phyloP scores from a whole-genome alignment of 192 early-diverging fungal genomes.

The Backusella westeae region DNA sequence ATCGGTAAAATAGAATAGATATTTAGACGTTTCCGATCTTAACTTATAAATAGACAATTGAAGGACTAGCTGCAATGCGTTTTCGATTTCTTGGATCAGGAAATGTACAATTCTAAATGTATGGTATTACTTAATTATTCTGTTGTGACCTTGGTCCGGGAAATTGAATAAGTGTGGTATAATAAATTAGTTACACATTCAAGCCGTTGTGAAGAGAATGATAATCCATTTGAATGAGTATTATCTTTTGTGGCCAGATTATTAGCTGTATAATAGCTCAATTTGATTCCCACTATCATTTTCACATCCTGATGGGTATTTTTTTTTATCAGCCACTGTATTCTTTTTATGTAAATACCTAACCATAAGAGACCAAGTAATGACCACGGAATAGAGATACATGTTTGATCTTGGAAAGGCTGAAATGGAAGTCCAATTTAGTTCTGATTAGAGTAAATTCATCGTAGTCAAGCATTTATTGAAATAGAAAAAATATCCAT shows the following conservation, averaged over 20 bases:
- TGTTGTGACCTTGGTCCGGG: neutral
- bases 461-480: neutral
- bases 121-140: neutral
- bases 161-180: neutral
- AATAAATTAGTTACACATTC: neutral
- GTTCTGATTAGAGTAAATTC: neutral
- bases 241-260: neutral
- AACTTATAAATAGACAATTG: too few relatives aligned
- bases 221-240: neutral
- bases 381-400: neutral
- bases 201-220: neutral
- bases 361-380: neutral
- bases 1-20: too few relatives aligned
- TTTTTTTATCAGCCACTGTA: neutral
- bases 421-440: neutral
- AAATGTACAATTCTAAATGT: neutral
- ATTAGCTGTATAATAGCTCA: neutral
- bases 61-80: too few relatives aligned
- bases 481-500: neutral
- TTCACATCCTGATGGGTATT: neutral
- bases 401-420: neutral
- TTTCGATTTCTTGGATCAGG: neutral
- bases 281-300: neutral
- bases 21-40: too few relatives aligned
- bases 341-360: neutral